Evolutionary conservation across 2,329 filamentous ascomycete genomes (phyloP).

Genomic region (Chaetomiaceae sp.): DNA sequence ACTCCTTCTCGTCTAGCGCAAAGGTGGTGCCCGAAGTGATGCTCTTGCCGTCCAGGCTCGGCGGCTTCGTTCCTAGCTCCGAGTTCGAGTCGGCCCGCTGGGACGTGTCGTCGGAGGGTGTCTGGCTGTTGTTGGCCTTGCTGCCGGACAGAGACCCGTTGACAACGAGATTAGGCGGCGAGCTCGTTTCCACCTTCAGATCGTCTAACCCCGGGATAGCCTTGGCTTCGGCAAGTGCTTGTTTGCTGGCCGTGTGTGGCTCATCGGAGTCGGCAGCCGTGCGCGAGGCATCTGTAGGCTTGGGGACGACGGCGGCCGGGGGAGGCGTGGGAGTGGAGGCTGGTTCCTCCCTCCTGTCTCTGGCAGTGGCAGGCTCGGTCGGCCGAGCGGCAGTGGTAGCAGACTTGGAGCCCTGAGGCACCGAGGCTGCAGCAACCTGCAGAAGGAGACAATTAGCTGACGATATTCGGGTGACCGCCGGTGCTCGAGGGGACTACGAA

Average conservation of each 20-base stretch:
- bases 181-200: constrained; percentile 29
- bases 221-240: constrained; percentile 19
- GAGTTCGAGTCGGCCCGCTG: constrained; percentile 59
- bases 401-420: constrained; percentile 35
- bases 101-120: constrained; percentile 50
- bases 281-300: neutral
- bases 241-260: constrained; percentile 1
- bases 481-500: constrained; percentile 30
- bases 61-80: constrained; percentile 71
- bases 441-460: constrained; percentile 8
- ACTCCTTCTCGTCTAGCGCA: constrained; percentile 95
- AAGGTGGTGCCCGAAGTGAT: constrained; percentile 92
- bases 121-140: constrained; percentile 37
- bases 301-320: neutral
- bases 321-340: neutral
- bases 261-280: constrained; percentile 1
- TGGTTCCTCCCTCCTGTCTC: constrained; percentile 16
- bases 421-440: constrained; percentile 47
- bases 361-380: constrained; percentile 16
- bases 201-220: constrained; percentile 31
- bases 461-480: neutral
- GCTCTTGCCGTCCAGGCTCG: constrained; percentile 89
- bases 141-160: constrained; percentile 44
- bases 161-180: constrained; percentile 42
- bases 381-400: constrained; percentile 25